A percentile compares a stretch with the other conserved stretches of the same genome.
phyloP scores from a whole-genome alignment of 2,329 filamentous ascomycete species.

The Epichloe sylvatica region DNA sequence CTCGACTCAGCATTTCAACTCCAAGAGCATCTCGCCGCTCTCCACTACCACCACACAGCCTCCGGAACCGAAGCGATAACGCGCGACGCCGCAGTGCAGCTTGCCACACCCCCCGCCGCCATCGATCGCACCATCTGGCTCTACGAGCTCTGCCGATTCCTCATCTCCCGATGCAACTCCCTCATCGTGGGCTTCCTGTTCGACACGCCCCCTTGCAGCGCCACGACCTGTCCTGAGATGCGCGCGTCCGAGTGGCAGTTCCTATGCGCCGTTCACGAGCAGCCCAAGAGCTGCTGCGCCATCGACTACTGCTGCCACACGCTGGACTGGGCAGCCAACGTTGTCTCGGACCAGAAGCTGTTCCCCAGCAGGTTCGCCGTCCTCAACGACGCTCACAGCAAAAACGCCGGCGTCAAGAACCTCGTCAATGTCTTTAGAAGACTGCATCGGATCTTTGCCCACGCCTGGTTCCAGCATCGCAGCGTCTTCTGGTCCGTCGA shows the following conservation, averaged over 20 bases:
- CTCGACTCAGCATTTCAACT: constrained; percentile 95
- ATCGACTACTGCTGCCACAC: constrained; percentile 99
- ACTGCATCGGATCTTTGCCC: constrained; percentile 91
- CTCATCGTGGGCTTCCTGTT: constrained; percentile 87
- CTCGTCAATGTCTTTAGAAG: constrained; percentile 90
- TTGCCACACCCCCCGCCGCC: constrained; percentile 72
- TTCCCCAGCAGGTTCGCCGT: constrained; percentile 73
- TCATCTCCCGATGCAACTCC: constrained; percentile 86
- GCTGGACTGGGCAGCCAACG: constrained; percentile 91
- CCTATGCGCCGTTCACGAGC: constrained; percentile 91
- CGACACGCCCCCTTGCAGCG: constrained; percentile 82
- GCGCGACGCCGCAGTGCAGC: constrained; percentile 57
- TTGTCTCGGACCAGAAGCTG: constrained; percentile 85
- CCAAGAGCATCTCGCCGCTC: constrained; percentile 88
- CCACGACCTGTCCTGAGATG: constrained; percentile 90
- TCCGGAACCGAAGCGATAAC: constrained; percentile 57
- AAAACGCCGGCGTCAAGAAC: constrained; percentile 58
- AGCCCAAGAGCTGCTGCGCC: constrained; percentile 90
- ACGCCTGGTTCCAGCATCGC: constrained; percentile 96
- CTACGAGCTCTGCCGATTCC: constrained; percentile 92
- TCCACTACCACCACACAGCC: constrained; percentile 68
- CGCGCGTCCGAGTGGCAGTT: constrained; percentile 98
- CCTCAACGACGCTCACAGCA: constrained; percentile 41
- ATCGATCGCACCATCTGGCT: constrained; percentile 87
- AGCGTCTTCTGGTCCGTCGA: constrained; percentile 93